These are phyloP conservation scores for Helianthus tuberosus DNA, from an alignment of 129 eudicot species.

Conservation along the genomic window DNA sequence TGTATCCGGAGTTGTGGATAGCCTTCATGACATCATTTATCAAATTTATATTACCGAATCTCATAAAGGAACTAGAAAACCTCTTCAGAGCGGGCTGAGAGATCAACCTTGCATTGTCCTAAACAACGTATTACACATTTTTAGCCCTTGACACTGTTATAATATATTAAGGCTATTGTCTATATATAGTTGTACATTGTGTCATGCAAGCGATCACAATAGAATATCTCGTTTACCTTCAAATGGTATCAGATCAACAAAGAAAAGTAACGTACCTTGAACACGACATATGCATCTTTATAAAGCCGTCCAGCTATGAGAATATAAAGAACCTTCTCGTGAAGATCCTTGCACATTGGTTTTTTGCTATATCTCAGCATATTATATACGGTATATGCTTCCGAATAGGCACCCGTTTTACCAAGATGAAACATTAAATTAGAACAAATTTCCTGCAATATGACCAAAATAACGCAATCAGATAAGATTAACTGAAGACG, in stretches of 20 bases:
- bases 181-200: too few relatives aligned
- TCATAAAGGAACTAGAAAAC: constrained; percentile 71
- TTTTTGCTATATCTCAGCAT: constrained; percentile 81
- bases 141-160: not conserved
- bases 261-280: constrained; percentile 56
- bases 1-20: constrained; percentile 67
- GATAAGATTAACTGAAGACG: not conserved
- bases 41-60: constrained; percentile 73
- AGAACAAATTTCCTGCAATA: constrained; percentile 63
- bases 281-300: constrained; percentile 83
- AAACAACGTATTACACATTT: constrained; percentile 20
- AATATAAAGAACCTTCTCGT: constrained; percentile 64
- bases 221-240: too few relatives aligned
- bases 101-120: constrained; percentile 72
- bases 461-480: not conserved
- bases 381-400: constrained; percentile 78
- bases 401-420: constrained; percentile 66
- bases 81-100: constrained; percentile 66
- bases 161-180: too few relatives aligned
- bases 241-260: not conserved
- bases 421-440: constrained; percentile 74
- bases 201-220: too few relatives aligned
- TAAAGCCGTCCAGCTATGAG: constrained; percentile 73
- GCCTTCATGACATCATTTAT: constrained; percentile 86
- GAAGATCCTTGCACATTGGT: constrained; percentile 66